Evolutionary conservation across 2,329 filamentous ascomycete genomes (phyloP), one percentile per base, ranked within the genome.

Genomic region (Aspergillus floridensis): DNA sequence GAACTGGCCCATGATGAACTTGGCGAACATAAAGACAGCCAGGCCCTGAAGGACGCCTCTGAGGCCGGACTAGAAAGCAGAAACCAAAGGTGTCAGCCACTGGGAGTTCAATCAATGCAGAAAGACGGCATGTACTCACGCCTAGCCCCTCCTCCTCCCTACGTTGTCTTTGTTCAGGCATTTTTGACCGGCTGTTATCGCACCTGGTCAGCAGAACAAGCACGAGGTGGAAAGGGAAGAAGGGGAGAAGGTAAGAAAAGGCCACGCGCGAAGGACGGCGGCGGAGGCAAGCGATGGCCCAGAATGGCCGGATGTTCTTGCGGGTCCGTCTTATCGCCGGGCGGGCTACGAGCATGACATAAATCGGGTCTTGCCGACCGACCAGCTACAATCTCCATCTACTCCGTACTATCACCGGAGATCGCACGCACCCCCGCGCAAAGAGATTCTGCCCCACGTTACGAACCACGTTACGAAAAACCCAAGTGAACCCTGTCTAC

Each of bases 11-110:
- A 86, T 80, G 44, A 79, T 78, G 64, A 82, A 84, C 67, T 88
- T 86, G 51, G 82, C 78, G 57, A 84, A 75, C 64, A 86, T 70
- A 73, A 88, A 88, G 64, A 88, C 81, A 68, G 77, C 82, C 49
- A 87, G 70, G 62, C 81, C 83, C 72, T 87, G 85, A 59, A 83
- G 68, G 58, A 79, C 72, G 29, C 80, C 69, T 64, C 75, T 75
- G 59, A 79, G 67, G 65, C 72, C 69, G 61, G 73, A 76, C 79
- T 80, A 66, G 52, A 65, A 52, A 21, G 16, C 51, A 49, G 58
- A 46, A 38, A 29, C 14, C 52, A 57, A 57, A 56, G 38, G 2
- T 44, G 68, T 72, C 60, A 73, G 67, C 59, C 51, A 62, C 56
- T 44, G 21, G 21, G 16, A 47, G 49, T 31, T n/a, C 53, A 48